These are phyloP conservation scores for Neonectria magnoliae DNA, from an alignment of 2,329 filamentous ascomycete genomes.

Conservation along the genomic window DNA sequence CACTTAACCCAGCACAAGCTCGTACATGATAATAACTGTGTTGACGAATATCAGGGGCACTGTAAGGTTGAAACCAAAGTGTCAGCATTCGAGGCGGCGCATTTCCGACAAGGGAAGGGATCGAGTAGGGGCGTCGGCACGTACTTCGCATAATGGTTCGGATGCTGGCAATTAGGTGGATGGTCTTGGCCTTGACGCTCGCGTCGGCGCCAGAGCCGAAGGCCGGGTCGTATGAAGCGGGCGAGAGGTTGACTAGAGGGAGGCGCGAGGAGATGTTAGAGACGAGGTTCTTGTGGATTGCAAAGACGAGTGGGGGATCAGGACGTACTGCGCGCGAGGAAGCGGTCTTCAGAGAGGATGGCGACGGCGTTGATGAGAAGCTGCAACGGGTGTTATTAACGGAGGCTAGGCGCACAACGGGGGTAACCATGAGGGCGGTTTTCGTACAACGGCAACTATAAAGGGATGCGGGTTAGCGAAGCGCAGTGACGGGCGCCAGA, in stretches of 20 bases:
- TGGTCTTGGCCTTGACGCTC: constrained; percentile 85
- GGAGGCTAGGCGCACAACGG: neutral
- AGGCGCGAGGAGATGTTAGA: constrained; percentile 22
- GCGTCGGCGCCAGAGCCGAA: constrained; percentile 80
- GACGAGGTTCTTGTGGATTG: neutral
- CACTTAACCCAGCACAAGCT: constrained; percentile 76
- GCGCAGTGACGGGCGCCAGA: neutral
- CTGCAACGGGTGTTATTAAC: constrained; percentile 23
- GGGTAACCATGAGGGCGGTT: neutral
- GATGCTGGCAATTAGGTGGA: constrained; percentile 90
- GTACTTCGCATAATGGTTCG: constrained; percentile 91
- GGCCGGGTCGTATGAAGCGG: constrained; percentile 74
- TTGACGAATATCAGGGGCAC: constrained; percentile 89
- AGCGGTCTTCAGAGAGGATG: constrained; percentile 93
- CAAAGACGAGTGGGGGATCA: neutral
- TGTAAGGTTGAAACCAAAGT: constrained; percentile 47
- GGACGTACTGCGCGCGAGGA: constrained; percentile 73
- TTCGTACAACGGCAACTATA: constrained; percentile 66
- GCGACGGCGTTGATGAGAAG: constrained; percentile 95
- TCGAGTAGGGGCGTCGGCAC: constrained; percentile 22
- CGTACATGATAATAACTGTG: constrained; percentile 83
- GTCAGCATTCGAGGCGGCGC: constrained; percentile 22
- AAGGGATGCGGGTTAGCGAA: constrained; percentile 24
- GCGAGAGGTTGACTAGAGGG: constrained; percentile 77
- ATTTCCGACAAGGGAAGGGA: neutral